Evolutionary conservation across 257 asterid genomes (phyloP).

Genomic region (Solanum ahanhuiri): DNA sequence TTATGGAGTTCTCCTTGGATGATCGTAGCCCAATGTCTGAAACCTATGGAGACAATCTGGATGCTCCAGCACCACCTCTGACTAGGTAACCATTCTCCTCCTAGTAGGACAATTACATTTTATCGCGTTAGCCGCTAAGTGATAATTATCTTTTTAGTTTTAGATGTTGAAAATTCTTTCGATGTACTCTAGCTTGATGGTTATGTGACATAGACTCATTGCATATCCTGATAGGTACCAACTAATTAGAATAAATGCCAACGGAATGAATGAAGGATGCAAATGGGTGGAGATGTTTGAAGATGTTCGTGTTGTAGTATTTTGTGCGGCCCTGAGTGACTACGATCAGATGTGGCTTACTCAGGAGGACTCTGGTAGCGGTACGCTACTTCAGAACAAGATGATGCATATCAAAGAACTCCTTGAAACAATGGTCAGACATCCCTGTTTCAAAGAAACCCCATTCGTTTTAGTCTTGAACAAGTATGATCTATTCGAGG

Average conservation of each 20-base stretch:
- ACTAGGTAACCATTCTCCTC: constrained; percentile 1
- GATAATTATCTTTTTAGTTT: not conserved
- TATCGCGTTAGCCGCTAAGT: not conserved
- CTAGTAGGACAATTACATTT: not conserved
- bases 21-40: constrained; percentile 20
- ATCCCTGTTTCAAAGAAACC: constrained; percentile 14
- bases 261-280: constrained; percentile 10
- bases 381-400: constrained; percentile 12
- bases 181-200: not conserved
- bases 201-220: not conserved
- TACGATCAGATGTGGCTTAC: constrained; percentile 6
- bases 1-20: constrained; percentile 16
- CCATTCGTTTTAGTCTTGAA: constrained; percentile 16
- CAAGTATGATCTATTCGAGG: constrained; percentile 19
- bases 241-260: constrained; percentile 15
- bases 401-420: constrained; percentile 7
- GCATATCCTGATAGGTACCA: constrained; percentile 12
- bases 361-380: not conserved
- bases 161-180: not conserved
- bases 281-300: constrained; percentile 19
- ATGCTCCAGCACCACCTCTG: constrained; percentile 10
- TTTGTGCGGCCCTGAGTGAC: not conserved
- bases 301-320: constrained; percentile 15
- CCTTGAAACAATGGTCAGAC: constrained; percentile 10
- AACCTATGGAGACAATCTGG: constrained; percentile 9